phyloP scores from a whole-genome alignment of 306 rosid species.

The Acmispon strigosus region DNA sequence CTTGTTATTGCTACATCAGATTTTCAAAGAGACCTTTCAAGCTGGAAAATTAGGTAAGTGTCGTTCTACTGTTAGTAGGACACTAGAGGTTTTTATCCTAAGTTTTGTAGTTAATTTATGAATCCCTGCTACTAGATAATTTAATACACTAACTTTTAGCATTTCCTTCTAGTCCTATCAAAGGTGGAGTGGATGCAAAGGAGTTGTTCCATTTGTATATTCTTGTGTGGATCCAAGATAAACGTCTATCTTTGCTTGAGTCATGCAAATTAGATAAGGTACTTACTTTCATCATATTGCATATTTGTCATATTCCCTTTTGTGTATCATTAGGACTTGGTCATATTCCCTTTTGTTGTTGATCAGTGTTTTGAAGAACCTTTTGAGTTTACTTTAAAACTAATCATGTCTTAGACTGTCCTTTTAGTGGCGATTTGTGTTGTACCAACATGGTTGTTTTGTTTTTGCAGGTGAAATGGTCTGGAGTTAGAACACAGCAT shows the following conservation, averaged over 20 bases:
- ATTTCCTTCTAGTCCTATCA: slow-evolving; percentile 54
- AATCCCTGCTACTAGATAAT: not conserved
- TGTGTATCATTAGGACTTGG: not conserved
- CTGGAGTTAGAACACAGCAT: slow-evolving; percentile 90
- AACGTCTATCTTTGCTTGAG: slow-evolving; percentile 78
- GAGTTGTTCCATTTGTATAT: slow-evolving; percentile 91
- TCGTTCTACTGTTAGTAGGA: not conserved
- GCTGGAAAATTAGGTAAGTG: slow-evolving; percentile 70
- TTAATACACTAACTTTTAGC: not conserved
- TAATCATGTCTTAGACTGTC: not conserved
- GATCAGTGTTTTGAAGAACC: not conserved
- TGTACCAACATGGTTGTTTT: not conserved
- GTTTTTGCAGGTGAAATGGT: slow-evolving; percentile 88
- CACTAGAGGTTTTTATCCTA: not conserved
- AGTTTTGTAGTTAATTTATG: not conserved
- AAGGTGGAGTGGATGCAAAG: slow-evolving; percentile 96
- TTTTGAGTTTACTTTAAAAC: not conserved
- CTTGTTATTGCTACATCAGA: slow-evolving; percentile 93
- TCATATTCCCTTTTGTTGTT: not conserved
- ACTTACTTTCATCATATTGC: slow-evolving; percentile 8
- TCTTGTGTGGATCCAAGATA: slow-evolving; percentile 91
- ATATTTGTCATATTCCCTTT: not conserved
- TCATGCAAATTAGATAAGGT: slow-evolving; percentile 94
- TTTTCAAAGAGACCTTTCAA: slow-evolving; percentile 76
- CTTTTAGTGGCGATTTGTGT: slow-evolving; percentile 4